phyloP scores from a whole-genome alignment of 176 grass and related monocot genomes.

The Pontederia crassipes region DNA sequence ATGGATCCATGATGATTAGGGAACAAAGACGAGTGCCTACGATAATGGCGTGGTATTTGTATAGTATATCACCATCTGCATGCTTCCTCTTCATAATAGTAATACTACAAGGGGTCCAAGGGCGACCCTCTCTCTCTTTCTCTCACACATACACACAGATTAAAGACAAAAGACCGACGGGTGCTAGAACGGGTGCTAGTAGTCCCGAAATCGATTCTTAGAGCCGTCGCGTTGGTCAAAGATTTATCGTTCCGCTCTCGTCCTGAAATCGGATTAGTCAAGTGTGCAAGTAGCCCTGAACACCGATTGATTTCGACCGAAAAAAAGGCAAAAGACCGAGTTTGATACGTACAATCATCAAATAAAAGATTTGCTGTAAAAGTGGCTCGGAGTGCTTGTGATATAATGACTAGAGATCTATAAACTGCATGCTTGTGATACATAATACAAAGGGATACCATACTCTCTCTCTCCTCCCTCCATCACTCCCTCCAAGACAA shows the following conservation, averaged over 20 bases:
- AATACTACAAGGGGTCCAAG: not conserved
- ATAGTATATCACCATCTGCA: not conserved
- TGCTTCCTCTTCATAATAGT: not conserved
- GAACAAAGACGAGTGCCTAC: not conserved
- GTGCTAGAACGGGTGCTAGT: not conserved
- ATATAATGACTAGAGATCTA: no score
- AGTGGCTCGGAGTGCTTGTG: no score
- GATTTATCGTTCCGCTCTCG: no score
- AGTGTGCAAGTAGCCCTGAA: no score
- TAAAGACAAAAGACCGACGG: not conserved
- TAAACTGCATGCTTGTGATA: not conserved
- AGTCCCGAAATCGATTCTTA: not conserved
- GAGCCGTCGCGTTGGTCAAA: no score
- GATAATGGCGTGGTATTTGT: not conserved
- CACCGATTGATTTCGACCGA: no score
- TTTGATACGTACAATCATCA: no score
- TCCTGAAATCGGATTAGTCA: no score
- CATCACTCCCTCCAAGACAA: not conserved
- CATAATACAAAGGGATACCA: not conserved
- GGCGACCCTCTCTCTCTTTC: not conserved
- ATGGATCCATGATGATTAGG: constrained; percentile 5
- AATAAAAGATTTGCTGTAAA: no score
- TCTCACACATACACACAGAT: not conserved
- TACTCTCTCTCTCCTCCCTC: not conserved
- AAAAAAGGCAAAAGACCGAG: not conserved